These are phyloP conservation scores for Sedum album DNA, from an alignment of 164 flowering plant genomes.

Conservation along the genomic window DNA sequence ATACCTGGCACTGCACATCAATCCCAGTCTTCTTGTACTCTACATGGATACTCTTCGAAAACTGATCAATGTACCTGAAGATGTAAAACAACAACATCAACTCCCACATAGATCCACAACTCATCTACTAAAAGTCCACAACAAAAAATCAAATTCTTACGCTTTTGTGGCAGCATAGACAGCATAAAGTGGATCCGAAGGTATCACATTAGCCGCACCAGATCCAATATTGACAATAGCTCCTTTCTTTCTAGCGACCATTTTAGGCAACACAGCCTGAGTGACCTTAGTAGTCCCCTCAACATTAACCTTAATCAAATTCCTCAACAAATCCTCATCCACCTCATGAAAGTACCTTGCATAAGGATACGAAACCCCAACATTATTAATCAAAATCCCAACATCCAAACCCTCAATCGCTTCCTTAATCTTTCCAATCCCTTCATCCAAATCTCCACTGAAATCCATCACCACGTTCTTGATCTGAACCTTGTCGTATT, in stretches of 20 bases:
- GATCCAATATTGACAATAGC: constrained; percentile 59
- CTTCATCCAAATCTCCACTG: constrained; percentile 15
- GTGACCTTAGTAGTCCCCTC: constrained; percentile 41
- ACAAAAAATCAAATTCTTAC: constrained; percentile 23
- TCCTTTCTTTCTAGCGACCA: constrained; percentile 49
- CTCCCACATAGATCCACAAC: too few species aligned
- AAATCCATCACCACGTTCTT: constrained; percentile 28
- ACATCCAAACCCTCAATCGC: constrained; percentile 35
- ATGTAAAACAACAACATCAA: not conserved
- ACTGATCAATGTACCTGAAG: constrained; percentile 38
- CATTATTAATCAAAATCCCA: constrained; percentile 54
- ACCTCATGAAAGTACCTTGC: constrained; percentile 46
- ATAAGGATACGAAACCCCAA: constrained; percentile 26
- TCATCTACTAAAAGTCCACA: not conserved
- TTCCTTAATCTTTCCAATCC: constrained; percentile 18
- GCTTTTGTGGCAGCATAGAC: constrained; percentile 59
- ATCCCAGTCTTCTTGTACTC: constrained; percentile 54
- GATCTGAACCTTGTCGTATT: constrained; percentile 13
- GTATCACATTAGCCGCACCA: constrained; percentile 27
- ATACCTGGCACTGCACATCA: constrained; percentile 62
- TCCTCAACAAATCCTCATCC: constrained; percentile 26
- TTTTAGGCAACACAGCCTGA: constrained; percentile 32
- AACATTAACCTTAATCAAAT: constrained; percentile 36
- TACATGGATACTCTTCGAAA: constrained; percentile 34
- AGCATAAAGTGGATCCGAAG: constrained; percentile 43